Conservation (phyloP, 2,329 filamentous ascomycete genomes). For the Pseudophaeomoniella oleicola region DNA sequence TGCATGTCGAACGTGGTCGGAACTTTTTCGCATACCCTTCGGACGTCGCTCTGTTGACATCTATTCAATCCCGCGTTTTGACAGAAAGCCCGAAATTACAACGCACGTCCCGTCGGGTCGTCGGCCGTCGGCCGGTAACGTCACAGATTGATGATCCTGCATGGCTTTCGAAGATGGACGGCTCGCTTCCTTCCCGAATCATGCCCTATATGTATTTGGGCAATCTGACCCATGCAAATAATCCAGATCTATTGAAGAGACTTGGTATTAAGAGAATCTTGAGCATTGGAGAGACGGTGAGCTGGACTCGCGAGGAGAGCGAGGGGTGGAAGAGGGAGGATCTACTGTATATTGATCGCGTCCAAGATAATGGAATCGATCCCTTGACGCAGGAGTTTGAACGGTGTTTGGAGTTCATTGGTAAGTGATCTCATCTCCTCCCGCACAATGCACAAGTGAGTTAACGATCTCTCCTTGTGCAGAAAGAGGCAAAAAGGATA, state of each 20-base stretch:
- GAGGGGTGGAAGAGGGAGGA: constrained; percentile 65
- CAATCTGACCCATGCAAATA: constrained; percentile 86
- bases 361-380: constrained; percentile 96
- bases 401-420: constrained; percentile 79
- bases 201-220: constrained; percentile 93
- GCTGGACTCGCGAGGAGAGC: constrained; percentile 59
- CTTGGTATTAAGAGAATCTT: constrained; percentile 78
- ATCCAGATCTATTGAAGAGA: constrained; percentile 63
- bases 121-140: constrained; percentile 20
- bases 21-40: constrained; percentile 96
- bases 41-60: constrained; percentile 69
- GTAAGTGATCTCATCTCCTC: constrained; percentile 40
- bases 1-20: constrained; percentile 66
- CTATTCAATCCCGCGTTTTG: constrained; percentile 62
- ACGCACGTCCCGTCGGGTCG: constrained; percentile 8
- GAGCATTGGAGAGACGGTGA: constrained; percentile 78
- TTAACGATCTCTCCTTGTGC: no score
- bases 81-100: constrained; percentile 46
- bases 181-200: constrained; percentile 77
- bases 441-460: constrained; percentile 1
- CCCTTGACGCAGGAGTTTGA: constrained; percentile 75
- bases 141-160: constrained; percentile 38
- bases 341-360: constrained; percentile 63
- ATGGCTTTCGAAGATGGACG: constrained; percentile 76
- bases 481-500: constrained; percentile 67